phyloP scores from a whole-genome alignment of 176 grass and related monocot genomes.

The Saccharum spontaneum region DNA sequence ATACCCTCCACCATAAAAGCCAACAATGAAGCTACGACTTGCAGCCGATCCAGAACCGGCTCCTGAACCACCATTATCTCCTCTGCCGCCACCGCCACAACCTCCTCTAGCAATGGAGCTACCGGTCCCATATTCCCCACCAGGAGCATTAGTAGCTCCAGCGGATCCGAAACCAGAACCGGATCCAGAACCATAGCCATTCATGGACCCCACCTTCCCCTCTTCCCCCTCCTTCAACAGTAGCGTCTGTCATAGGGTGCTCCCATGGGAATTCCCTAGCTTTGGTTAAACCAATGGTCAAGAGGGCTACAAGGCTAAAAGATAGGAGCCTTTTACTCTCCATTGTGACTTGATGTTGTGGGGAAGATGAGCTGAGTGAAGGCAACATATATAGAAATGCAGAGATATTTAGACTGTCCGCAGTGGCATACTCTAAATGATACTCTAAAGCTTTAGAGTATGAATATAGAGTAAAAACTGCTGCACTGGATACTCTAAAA shows the following conservation, averaged over 20 bases:
- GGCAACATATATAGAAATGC: background rate
- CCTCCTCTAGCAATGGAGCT: background rate
- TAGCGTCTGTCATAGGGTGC: background rate
- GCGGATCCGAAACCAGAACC: conserved; percentile 10
- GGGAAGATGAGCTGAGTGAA: background rate
- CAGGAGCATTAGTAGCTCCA: background rate
- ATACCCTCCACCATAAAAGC: background rate
- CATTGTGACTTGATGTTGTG: conserved; percentile 1
- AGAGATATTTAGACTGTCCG: no score
- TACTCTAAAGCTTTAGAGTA: no score
- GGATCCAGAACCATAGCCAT: background rate
- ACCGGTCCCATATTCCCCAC: background rate
- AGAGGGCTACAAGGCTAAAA: background rate
- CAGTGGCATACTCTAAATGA: no score
- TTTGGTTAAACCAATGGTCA: background rate
- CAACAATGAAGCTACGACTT: background rate
- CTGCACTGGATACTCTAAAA: no score
- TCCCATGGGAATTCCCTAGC: conserved; percentile 17
- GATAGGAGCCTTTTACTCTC: background rate
- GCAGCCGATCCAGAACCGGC: background rate
- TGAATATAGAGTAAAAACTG: no score
- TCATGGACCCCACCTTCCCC: background rate
- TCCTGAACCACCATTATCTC: background rate
- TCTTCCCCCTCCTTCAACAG: background rate
- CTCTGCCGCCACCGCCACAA: background rate